Base-by-base conservation (phyloP, 805 yeast species). In the Ogataea philodendri region DNA sequence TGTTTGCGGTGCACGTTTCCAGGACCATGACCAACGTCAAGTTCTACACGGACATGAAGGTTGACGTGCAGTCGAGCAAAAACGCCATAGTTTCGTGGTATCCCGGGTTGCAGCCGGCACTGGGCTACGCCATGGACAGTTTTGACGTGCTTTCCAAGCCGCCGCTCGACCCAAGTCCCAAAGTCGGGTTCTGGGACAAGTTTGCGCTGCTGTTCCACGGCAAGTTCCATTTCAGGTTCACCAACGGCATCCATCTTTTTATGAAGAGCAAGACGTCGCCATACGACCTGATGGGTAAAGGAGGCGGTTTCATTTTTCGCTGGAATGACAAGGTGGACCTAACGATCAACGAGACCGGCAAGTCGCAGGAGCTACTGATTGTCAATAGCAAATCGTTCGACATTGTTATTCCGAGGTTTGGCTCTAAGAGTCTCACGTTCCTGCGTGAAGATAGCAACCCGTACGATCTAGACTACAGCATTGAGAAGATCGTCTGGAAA, bases 131-230 rank as follows among this genome's bases (percentile, higher is more conserved):
- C 2, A 75, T 80, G 78, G 56, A 75, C 27, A 76, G 80, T 59
- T 74, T 80, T 52, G 87, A 81, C 55, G 75, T 69, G 33, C 67
- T 80, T 34, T 78, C 85, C 0, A 81, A 80, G 48, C 84, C 88
- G 1, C 84, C 84, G 3, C 55, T 79, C 16, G 88, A 81, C 51
- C 76, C 76, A 1, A 77, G 84, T 3, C 62, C 68, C 7, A 76
- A 76, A 43, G 49, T 81, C 6, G 88, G 88, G 4, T 77, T 80
- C 47, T 81, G 88, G 88, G 88, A 81, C 56, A 81, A 81, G 45
- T 52, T 78, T 25, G 66, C 83, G 3, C 61, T 75, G 15, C 49
- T 73, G 6, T 49, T 73, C 14, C 86, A 79, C 43, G 83, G 83
- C 4, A 63, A 57, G 29, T 61, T 76, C 45, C 59, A 50, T 3